Base-by-base conservation (phyloP, 352 stramenopile genomes). In the Hyaloperonospora brassicae region DNA sequence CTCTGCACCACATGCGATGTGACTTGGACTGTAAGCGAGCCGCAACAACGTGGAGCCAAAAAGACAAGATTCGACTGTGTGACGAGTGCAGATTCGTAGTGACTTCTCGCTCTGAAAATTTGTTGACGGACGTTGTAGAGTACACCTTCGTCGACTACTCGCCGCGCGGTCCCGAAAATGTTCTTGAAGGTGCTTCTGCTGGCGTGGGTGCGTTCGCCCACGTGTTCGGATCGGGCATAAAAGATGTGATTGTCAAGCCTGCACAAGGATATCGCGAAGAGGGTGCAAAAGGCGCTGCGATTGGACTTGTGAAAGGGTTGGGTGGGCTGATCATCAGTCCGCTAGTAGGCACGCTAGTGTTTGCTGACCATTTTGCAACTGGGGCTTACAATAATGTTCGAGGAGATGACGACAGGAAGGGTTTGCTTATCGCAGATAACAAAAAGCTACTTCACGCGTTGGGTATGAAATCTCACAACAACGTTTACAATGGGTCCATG, bases 1-100 rank as follows among this genome's bases (percentile, higher is more conserved):
- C 87, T 22, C 23, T 92, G 30, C 73, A 93, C 14, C 73, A 75
- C 34, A 97, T 98, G 90, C 63, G 74, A 5, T 98, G 92, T 53
- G 73, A 87, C 43, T 53, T 86, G 9, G 62, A 66, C 1, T 70
- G 67, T 39, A 57, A 57, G 25, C 56, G 70, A 44, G 50, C 76
- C 30, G 80, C 80, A 31, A 84, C 64, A 12, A 68, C 70, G 52
- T 89, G 73, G 73, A 80, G 73, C 24, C 60, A 76, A 34, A 75
- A 75, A 4, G 65, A 85, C 21, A 65, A 72, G 52, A 62, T 85
- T 45, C 60, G 63, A 8, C 25, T 90, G 44, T 90, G 80, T 55
- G 59, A 70, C 10, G 53, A 73, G 41, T 90, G 79, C 27, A 72
- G 61, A 35, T 84, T 66, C 60, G 77, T 83, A 5, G 64, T 86